These are phyloP conservation scores for Cytospora leucostoma DNA, from an alignment of 2,329 filamentous ascomycete genomes.

Conservation along the genomic window DNA sequence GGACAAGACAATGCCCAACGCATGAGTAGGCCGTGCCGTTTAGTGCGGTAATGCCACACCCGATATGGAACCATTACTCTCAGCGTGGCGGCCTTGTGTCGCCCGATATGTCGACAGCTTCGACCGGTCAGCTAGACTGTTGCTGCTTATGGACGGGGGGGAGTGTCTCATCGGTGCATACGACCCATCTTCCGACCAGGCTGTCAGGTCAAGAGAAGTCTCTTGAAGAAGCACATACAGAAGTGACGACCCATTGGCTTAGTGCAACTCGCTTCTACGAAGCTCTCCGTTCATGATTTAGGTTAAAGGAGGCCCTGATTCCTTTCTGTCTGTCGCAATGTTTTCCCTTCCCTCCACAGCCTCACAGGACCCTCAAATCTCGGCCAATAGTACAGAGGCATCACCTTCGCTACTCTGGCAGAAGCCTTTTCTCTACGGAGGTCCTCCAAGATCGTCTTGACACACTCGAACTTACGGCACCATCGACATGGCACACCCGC, in stretches of 20 bases:
- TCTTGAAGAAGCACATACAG: not conserved
- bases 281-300: not conserved
- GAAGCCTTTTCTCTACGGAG: not conserved
- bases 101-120: not conserved
- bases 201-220: not conserved
- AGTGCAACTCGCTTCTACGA: not conserved
- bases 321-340: not conserved
- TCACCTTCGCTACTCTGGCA: not conserved
- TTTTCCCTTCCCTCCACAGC: not conserved
- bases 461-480: not conserved
- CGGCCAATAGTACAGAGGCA: not conserved
- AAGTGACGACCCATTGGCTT: not conserved
- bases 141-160: not conserved
- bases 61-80: not conserved
- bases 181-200: not conserved
- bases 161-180: not conserved
- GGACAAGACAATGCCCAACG: not conserved
- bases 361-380: not conserved
- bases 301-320: not conserved
- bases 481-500: not conserved
- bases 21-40: not conserved
- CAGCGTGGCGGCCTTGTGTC: conserved; percentile 3
- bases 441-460: not conserved
- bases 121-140: not conserved
- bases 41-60: not conserved